These are phyloP conservation scores for Sporothrix phasma DNA, from an alignment of 2,329 filamentous ascomycete genomes.

Conservation along the genomic window DNA sequence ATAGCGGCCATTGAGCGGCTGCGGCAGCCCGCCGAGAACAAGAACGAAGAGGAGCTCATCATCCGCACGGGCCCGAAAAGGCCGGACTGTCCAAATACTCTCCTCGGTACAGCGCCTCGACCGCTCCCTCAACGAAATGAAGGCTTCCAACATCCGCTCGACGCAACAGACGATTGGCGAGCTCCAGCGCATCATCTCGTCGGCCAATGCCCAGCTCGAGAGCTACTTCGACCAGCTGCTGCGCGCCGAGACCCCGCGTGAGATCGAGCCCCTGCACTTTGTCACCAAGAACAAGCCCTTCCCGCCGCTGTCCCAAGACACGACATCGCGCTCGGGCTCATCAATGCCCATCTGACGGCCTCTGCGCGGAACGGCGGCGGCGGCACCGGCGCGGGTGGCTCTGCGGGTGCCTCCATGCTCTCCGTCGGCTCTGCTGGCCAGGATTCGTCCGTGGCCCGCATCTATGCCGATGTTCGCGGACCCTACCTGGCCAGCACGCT, in stretches of 20 bases:
- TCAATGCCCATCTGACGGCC: conserved; percentile 66
- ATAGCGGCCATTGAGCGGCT: conserved; percentile 80
- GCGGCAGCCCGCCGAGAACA: conserved; percentile 83
- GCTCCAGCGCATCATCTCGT: conserved; percentile 64
- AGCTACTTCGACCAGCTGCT: conserved; percentile 72
- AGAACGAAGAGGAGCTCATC: conserved; percentile 82
- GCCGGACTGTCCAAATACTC: conserved; percentile 75
- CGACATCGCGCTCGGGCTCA: conserved; percentile 66
- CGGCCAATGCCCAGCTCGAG: conserved; percentile 75
- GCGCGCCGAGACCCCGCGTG: conserved; percentile 61
- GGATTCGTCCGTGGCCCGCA: conserved; percentile 64
- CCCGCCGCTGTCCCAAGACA: conserved; percentile 67
- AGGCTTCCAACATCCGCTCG: conserved; percentile 78
- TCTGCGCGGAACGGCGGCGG: conserved; percentile 38
- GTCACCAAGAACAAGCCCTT: conserved; percentile 85
- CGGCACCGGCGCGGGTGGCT: conserved; percentile 4
- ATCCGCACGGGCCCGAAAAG: conserved; percentile 78
- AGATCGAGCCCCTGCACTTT: conserved; percentile 82
- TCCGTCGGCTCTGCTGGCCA: conserved; percentile 28
- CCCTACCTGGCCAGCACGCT: conserved; percentile 76
- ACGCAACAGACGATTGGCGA: conserved; percentile 85
- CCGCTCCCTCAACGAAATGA: conserved; percentile 74
- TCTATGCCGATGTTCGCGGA: conserved; percentile 78
- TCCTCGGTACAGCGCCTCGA: conserved; percentile 82
- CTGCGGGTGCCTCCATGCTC: conserved; percentile 54